A percentile compares a stretch with the other conserved stretches of the same genome.
Conservation (phyloP, 441 rosid genomes). For the Sinapis alba region DNA sequence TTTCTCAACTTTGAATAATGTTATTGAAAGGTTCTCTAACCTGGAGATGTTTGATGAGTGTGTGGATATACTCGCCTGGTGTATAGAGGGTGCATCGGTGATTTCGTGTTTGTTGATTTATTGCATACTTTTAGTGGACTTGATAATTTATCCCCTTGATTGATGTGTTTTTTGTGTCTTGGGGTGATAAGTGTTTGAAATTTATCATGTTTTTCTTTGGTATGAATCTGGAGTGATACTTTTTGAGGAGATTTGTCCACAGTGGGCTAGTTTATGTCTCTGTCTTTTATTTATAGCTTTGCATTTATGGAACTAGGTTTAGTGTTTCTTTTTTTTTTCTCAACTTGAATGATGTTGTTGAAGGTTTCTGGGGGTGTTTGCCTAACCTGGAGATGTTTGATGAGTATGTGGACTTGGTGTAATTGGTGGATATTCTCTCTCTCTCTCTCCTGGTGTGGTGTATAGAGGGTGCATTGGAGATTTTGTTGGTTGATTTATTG, state of each 20-base stretch:
- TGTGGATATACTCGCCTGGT: constrained; percentile 70
- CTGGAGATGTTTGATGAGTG: constrained; percentile 70
- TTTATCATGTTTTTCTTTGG: neutral
- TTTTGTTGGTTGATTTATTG: constrained; percentile 57
- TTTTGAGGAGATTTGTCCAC: neutral
- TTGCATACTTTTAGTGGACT: too few species aligned
- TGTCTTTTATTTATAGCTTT: constrained; percentile 23
- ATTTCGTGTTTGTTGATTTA: too few species aligned
- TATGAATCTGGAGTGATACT: neutral
- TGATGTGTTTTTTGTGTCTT: too few species aligned
- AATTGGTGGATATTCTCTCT: constrained; percentile 56
- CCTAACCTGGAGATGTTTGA: constrained; percentile 70
- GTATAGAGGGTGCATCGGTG: constrained; percentile 29
- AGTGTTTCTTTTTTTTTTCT: constrained; percentile 42
- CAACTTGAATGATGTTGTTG: constrained; percentile 60
- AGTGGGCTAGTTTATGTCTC: neutral
- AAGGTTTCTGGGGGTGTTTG: constrained; percentile 62
- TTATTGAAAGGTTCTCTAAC: constrained; percentile 71
- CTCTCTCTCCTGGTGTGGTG: constrained; percentile 43
- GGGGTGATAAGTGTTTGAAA: too few species aligned
- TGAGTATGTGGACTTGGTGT: constrained; percentile 75
- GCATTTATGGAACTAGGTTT: constrained; percentile 47
- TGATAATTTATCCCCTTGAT: too few species aligned
- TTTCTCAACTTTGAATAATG: constrained; percentile 49
- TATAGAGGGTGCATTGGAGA: constrained; percentile 57